Conservation (phyloP, 2,329 filamentous ascomycete species). For the Aspergillus puulaauensis region DNA sequence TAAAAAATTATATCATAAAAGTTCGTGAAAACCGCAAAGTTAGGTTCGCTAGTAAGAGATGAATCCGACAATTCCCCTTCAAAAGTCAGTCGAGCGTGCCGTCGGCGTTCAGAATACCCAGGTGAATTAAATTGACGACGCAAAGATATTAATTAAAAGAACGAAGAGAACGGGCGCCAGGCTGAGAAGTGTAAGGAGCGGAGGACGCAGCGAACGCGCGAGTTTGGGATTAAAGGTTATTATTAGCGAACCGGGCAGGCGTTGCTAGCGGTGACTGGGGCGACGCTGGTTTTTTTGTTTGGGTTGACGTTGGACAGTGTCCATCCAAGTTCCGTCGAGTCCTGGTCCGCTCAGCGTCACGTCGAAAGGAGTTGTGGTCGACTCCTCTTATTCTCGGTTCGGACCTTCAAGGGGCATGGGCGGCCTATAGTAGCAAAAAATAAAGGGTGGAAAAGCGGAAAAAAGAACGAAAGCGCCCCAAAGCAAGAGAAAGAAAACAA, state of each 20-base stretch:
- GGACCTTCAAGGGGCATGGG: constrained; percentile 18
- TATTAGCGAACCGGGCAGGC: constrained; percentile 4
- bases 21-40: constrained; percentile 29
- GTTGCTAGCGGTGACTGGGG: constrained; percentile 1
- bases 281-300: constrained; percentile 7
- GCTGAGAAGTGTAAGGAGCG: constrained; percentile 11
- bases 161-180: constrained; percentile 17
- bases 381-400: constrained; percentile 16
- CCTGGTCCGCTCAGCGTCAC: constrained; percentile 14
- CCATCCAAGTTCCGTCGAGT: constrained; percentile 9
- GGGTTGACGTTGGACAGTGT: background rate
- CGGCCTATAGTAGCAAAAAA: constrained; percentile 16
- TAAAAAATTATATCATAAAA: constrained; percentile 35
- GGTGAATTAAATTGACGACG: constrained; percentile 2
- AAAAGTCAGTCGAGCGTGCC: background rate
- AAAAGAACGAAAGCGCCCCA: constrained; percentile 13
- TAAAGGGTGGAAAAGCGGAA: constrained; percentile 16
- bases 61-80: constrained; percentile 9
- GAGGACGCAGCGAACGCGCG: constrained; percentile 9
- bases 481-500: constrained; percentile 14
- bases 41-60: constrained; percentile 7
- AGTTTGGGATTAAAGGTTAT: constrained; percentile 12
- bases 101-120: background rate
- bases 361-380: constrained; percentile 2
- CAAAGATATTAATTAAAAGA: background rate